Percentiles rank a stretch among this genome's conserved stretches.
Conservation (phyloP, 1,139 yeast genomes). For the Spathaspora sp. region DNA sequence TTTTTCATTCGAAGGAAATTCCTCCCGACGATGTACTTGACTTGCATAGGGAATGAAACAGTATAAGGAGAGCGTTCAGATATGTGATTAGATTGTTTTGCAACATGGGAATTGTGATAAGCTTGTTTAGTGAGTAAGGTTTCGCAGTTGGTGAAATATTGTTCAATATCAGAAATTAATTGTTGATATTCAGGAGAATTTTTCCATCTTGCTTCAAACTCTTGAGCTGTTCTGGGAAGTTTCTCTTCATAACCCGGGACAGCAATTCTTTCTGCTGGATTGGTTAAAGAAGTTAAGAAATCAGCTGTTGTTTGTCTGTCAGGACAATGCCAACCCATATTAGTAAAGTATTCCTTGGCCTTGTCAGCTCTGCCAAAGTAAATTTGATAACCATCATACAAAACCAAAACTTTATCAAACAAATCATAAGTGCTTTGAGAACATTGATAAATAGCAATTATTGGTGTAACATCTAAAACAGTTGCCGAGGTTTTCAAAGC, state of each 20-base stretch:
- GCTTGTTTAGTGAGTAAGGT: constrained; percentile 18
- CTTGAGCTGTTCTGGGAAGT: constrained; percentile 26
- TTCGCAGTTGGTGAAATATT: constrained; percentile 15
- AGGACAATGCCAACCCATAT: constrained; percentile 57
- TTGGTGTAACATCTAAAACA: constrained; percentile 56
- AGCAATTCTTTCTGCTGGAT: constrained; percentile 66
- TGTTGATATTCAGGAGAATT: constrained; percentile 19
- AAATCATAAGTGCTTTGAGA: constrained; percentile 71
- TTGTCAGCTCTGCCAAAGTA: constrained; percentile 60
- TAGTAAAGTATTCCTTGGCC: constrained; percentile 44
- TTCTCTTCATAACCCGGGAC: constrained; percentile 45
- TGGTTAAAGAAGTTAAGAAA: constrained; percentile 74
- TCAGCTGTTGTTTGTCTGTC: constrained; percentile 80
- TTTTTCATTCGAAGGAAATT: constrained; percentile 64
- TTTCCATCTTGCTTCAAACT: constrained; percentile 26
- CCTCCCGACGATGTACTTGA: constrained; percentile 57
- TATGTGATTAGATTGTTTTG: constrained; percentile 56
- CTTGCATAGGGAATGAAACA: constrained; percentile 65
- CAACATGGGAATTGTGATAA: constrained; percentile 53
- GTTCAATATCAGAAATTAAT: constrained; percentile 19
- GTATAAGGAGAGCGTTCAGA: constrained; percentile 61
- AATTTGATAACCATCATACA: constrained; percentile 80
- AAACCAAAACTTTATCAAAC: constrained; percentile 71
- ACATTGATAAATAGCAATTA: constrained; percentile 82
- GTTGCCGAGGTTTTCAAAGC: constrained; percentile 66